Conservation (phyloP, 2,329 filamentous ascomycete genomes). For the Venturia oleaginea region DNA sequence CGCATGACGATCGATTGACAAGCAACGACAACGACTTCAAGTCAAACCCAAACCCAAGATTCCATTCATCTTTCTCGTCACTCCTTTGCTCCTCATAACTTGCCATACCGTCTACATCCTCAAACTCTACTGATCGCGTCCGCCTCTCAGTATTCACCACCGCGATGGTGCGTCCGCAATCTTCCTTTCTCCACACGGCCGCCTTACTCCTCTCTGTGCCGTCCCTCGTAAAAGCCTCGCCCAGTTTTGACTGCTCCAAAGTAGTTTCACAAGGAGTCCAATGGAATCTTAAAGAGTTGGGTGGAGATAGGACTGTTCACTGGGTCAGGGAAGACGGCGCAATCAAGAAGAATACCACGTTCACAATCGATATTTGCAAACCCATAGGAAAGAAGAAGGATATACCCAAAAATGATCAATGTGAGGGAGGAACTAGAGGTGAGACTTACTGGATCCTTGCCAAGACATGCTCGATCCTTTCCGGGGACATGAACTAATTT, state of each 20-base stretch:
- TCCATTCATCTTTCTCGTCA: not conserved
- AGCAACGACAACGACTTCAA: not conserved
- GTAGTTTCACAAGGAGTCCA: slow-evolving; percentile 49
- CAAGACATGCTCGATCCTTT: not conserved
- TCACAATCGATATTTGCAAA: slow-evolving; percentile 69
- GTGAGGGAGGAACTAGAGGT: slow-evolving; percentile 62
- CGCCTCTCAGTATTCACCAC: not conserved
- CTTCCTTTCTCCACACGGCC: not conserved
- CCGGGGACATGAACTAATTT: not conserved
- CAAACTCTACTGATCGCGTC: not conserved
- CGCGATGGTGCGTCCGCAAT: slow-evolving; percentile 3
- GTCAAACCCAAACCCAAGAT: not conserved
- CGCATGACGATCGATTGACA: not conserved
- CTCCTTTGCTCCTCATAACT: not conserved
- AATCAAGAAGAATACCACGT: slow-evolving; percentile 62
- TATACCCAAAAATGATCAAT: slow-evolving; percentile 48
- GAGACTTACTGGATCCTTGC: slow-evolving; percentile 19
- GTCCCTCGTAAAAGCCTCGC: slow-evolving; percentile 20
- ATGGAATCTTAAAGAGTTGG: slow-evolving; percentile 57
- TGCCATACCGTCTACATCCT: not conserved
- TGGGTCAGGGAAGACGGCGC: slow-evolving; percentile 38
- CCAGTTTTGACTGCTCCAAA: slow-evolving; percentile 53
- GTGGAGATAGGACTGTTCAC: slow-evolving; percentile 61
- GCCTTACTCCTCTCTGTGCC: not conserved
- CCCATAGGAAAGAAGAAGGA: slow-evolving; percentile 54